A percentile compares a stretch with the other conserved stretches of the same genome.
Evolutionary conservation across 2,329 filamentous ascomycete genomes (phyloP).

Genomic region (Nectriaceae sp.): DNA sequence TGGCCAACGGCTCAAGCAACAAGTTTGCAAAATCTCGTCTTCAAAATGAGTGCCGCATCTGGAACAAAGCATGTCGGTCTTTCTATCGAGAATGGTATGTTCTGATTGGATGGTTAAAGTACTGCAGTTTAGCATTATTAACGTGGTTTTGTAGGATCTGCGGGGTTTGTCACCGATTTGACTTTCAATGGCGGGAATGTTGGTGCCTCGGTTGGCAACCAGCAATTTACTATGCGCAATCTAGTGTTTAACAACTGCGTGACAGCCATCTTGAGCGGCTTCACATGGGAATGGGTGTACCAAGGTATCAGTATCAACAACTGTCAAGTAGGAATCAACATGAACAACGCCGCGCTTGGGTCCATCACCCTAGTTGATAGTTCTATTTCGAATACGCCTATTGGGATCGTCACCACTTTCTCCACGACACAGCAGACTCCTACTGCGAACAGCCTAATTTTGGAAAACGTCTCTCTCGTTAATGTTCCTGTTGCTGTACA

Average conservation of each 20-base stretch:
- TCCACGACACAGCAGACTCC: not conserved
- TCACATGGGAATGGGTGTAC: slow-evolving; percentile 88
- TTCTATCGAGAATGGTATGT: slow-evolving; percentile 63
- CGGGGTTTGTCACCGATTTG: slow-evolving; percentile 81
- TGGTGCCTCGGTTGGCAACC: slow-evolving; percentile 79
- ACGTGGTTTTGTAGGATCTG: too few species aligned
- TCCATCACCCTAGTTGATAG: slow-evolving; percentile 70
- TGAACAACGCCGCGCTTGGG: slow-evolving; percentile 77
- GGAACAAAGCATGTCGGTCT: slow-evolving; percentile 50
- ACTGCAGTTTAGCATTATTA: too few species aligned
- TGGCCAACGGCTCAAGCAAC: slow-evolving; percentile 66
- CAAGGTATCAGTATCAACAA: slow-evolving; percentile 75
- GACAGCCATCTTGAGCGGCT: slow-evolving; percentile 86
- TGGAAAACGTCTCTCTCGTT: not conserved
- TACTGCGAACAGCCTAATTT: not conserved
- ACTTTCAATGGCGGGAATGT: slow-evolving; percentile 80
- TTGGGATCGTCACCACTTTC: slow-evolving; percentile 48
- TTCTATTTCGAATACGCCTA: slow-evolving; percentile 67
- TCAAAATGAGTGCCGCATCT: slow-evolving; percentile 39
- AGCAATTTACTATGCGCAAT: slow-evolving; percentile 87
- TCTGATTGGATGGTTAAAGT: too few species aligned
- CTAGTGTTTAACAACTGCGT: slow-evolving; percentile 79
- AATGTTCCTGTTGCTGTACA: not conserved
- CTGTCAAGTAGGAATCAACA: slow-evolving; percentile 76
- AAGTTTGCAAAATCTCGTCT: slow-evolving; percentile 50